A percentile compares a stretch with the other conserved stretches of the same genome.
Conservation (phyloP, 106 monocot genomes). For the Hemerocallis citrina region DNA sequence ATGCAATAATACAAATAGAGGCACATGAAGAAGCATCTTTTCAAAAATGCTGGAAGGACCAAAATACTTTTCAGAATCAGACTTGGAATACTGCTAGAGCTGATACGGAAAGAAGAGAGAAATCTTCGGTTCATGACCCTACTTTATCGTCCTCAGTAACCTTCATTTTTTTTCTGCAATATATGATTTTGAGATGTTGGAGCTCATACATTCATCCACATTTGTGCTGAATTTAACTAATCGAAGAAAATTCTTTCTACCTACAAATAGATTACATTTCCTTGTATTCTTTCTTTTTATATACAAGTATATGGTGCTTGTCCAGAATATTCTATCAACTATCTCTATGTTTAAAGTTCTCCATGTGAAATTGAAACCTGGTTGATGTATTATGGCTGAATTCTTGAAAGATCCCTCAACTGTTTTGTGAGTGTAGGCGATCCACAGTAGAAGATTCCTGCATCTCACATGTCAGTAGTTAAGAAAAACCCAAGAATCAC, state of each 20-base stretch:
- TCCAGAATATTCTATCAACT: too few relatives aligned
- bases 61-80: constrained; percentile 3
- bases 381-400: constrained; percentile 72
- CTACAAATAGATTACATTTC: neutral
- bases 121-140: neutral
- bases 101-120: constrained; percentile 1
- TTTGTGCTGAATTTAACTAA: neutral
- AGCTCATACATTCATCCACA: neutral
- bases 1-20: neutral
- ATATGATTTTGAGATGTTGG: neutral
- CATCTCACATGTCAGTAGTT: constrained; percentile 3
- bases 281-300: constrained; percentile 1
- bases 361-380: constrained; percentile 95
- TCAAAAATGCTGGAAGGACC: neutral
- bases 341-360: constrained; percentile 58
- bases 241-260: constrained; percentile 5
- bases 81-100: neutral
- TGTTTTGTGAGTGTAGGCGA: constrained; percentile 71
- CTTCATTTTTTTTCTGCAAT: neutral
- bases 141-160: neutral
- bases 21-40: neutral
- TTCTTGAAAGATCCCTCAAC: constrained; percentile 71
- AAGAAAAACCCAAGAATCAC: too few relatives aligned
- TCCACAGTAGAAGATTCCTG: constrained; percentile 96
- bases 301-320: constrained; percentile 12